Conservation (phyloP, 257 asterid species). For the Anisodus acutangulus region DNA sequence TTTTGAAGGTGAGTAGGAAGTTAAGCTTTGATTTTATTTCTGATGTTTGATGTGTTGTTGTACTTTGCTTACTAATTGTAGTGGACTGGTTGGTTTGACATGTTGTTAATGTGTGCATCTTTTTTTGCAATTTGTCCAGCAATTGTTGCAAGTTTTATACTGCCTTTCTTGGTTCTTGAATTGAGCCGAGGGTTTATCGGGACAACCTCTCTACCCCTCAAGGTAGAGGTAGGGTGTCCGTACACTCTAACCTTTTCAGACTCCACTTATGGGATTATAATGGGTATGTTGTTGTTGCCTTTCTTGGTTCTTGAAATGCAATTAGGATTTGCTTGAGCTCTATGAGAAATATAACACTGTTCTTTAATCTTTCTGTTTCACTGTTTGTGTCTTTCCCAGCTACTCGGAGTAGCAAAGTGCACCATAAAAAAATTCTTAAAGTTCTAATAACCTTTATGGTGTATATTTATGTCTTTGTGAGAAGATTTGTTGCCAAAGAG, state of each 20-base stretch:
- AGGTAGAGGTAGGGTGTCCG: too few relatives aligned
- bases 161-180: not conserved
- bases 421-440: not conserved
- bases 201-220: too few relatives aligned
- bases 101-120: not conserved
- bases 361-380: slow-evolving; percentile 29
- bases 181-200: too few relatives aligned
- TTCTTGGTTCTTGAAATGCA: not conserved
- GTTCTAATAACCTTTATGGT: not conserved
- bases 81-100: not conserved
- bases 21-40: slow-evolving; percentile 2
- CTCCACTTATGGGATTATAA: too few relatives aligned
- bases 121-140: not conserved
- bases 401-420: not conserved
- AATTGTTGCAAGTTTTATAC: not conserved
- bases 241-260: too few relatives aligned
- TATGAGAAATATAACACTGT: slow-evolving; percentile 14
- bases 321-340: slow-evolving; percentile 1
- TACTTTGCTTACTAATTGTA: slow-evolving; percentile 4
- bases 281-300: too few relatives aligned
- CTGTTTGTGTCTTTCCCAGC: not conserved
- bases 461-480: not conserved
- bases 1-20: slow-evolving; percentile 41
- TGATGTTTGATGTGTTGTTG: not conserved
- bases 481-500: slow-evolving; percentile 13